phyloP scores from a whole-genome alignment of 371 early-diverging fungal species.

The Mortierella sp. region DNA sequence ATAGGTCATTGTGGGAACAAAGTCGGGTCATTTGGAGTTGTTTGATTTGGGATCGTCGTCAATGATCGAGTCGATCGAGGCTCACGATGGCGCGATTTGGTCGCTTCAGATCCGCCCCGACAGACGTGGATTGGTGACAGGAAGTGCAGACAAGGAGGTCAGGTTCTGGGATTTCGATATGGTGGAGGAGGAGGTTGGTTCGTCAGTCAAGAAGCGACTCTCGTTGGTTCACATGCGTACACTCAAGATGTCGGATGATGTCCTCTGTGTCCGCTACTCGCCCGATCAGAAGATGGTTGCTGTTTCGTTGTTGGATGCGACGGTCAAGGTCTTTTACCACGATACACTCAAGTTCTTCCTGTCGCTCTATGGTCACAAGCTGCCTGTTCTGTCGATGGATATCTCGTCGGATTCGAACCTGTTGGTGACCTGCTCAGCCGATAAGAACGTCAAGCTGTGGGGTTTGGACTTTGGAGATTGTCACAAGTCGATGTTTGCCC shows the following conservation, averaged over 20 bases:
- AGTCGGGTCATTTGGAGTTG: slow-evolving; percentile 88
- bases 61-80: slow-evolving; percentile 86
- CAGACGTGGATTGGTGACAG: slow-evolving; percentile 90
- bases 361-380: slow-evolving; percentile 96
- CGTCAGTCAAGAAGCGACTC: slow-evolving; percentile 63
- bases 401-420: slow-evolving; percentile 93
- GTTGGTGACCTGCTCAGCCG: slow-evolving; percentile 92
- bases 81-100: slow-evolving; percentile 92
- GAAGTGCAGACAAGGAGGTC: slow-evolving; percentile 94
- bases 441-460: slow-evolving; percentile 98
- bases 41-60: slow-evolving; percentile 89
- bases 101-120: slow-evolving; percentile 91
- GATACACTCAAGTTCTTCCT: slow-evolving; percentile 97
- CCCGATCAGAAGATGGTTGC: slow-evolving; percentile 91
- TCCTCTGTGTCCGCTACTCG: slow-evolving; percentile 87
- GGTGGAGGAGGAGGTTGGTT: slow-evolving; percentile 55
- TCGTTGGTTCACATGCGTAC: slow-evolving; percentile 91
- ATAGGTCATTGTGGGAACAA: slow-evolving; percentile 92
- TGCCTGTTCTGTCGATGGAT: slow-evolving; percentile 96
- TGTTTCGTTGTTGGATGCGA: slow-evolving; percentile 91
- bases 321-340: slow-evolving; percentile 96
- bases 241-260: slow-evolving; percentile 94
- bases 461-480: slow-evolving; percentile 99
- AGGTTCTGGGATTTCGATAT: slow-evolving; percentile 96
- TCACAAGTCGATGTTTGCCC: slow-evolving; percentile 93